These are phyloP conservation scores for Eudorina sp. DNA, from an alignment of 139 green algal genomes.

Conservation along the genomic window DNA sequence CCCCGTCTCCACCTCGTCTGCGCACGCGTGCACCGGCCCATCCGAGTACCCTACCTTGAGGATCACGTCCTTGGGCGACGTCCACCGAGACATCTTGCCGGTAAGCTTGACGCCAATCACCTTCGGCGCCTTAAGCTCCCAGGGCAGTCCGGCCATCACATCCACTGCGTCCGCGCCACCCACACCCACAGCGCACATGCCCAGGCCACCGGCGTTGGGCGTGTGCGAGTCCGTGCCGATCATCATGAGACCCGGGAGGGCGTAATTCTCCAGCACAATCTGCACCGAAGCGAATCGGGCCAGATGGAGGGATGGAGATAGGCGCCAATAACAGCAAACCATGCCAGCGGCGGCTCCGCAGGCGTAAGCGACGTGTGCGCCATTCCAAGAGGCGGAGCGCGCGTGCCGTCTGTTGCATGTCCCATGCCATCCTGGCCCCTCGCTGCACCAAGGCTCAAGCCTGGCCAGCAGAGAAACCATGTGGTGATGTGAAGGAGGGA, in stretches of 20 bases:
- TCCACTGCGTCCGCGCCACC: conserved; percentile 95
- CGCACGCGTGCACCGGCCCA: background rate
- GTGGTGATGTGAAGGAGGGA: too few relatives aligned
- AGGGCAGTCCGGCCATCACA: conserved; percentile 98
- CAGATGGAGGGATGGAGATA: too few relatives aligned
- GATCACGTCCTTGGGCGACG: conserved; percentile 96
- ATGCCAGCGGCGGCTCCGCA: too few relatives aligned
- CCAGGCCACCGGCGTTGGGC: conserved; percentile 93
- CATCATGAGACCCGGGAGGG: conserved; percentile 94
- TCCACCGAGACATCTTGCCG: conserved; percentile 92
- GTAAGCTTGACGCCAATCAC: conserved; percentile 95
- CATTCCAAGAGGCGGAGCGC: too few relatives aligned
- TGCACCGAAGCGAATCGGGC: too few relatives aligned
- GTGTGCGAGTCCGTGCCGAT: conserved; percentile 97
- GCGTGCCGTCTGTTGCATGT: too few relatives aligned
- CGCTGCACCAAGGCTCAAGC: too few relatives aligned
- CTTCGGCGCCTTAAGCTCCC: conserved; percentile 95
- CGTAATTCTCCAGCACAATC: conserved; percentile 98
- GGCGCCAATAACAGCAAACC: too few relatives aligned
- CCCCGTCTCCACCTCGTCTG: background rate
- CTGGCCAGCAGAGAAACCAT: too few relatives aligned
- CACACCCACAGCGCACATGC: conserved; percentile 91
- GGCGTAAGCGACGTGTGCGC: too few relatives aligned
- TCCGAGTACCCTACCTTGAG: conserved; percentile 79
- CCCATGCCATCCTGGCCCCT: too few relatives aligned